Conservation (phyloP, 345 rosid species). For the Dipteronia sinensis region DNA sequence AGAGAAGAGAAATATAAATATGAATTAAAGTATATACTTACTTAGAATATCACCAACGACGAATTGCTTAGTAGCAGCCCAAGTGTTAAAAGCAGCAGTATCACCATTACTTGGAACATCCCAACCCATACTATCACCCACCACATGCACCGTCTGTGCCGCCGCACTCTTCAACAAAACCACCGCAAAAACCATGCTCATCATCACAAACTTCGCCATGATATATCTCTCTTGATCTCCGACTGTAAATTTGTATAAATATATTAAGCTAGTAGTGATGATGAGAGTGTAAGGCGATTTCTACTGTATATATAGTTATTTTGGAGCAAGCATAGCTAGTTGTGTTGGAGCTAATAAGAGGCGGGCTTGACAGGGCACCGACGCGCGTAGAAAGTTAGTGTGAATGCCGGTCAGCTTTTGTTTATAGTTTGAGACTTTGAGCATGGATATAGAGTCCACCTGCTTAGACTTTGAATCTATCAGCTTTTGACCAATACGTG, state of each 20-base stretch:
- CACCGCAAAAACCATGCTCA: slow-evolving; percentile 11
- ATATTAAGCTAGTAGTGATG: neutral
- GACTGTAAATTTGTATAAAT: too few relatives aligned
- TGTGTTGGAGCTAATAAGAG: too few relatives aligned
- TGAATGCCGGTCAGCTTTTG: too few relatives aligned
- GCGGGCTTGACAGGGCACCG: too few relatives aligned
- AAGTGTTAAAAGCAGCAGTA: slow-evolving; percentile 22
- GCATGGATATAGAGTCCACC: too few relatives aligned
- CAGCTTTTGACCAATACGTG: too few relatives aligned
- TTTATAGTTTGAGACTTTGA: too few relatives aligned
- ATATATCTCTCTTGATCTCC: neutral
- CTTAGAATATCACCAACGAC: slow-evolving; percentile 42
- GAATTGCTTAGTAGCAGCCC: slow-evolving; percentile 35
- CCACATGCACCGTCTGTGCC: slow-evolving; percentile 43
- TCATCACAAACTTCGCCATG: slow-evolving; percentile 19
- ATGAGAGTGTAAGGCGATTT: neutral
- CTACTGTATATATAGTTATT: neutral
- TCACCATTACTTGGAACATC: slow-evolving; percentile 26
- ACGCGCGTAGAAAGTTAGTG: too few relatives aligned
- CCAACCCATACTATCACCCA: slow-evolving; percentile 43
- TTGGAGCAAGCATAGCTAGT: too few relatives aligned
- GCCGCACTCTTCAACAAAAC: slow-evolving; percentile 21
- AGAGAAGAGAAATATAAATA: neutral
- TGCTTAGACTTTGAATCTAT: too few relatives aligned
- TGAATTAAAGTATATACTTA: slow-evolving; percentile 11